These are phyloP conservation scores for Phyllosticta paracitricarpa DNA, from an alignment of 2,329 filamentous ascomycete genomes.

Conservation along the genomic window DNA sequence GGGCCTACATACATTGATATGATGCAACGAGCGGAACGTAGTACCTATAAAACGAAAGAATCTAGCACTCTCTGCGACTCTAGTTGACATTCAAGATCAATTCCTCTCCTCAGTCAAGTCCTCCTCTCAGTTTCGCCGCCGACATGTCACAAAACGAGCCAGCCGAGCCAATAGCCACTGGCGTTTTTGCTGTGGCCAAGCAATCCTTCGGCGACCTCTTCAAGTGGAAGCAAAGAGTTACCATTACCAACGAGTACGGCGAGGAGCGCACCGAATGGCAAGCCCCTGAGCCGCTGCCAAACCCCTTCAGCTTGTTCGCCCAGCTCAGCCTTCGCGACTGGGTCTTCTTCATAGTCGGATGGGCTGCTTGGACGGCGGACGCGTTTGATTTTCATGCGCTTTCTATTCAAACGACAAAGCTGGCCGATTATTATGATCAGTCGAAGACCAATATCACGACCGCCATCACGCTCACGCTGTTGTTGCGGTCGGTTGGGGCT, in stretches of 20 bases:
- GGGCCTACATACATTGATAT: neutral
- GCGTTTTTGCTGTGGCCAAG: constrained; percentile 53
- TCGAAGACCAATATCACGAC: constrained; percentile 62
- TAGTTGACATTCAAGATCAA: neutral
- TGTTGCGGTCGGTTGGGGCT: constrained; percentile 66
- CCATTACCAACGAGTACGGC: constrained; percentile 53
- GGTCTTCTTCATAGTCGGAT: constrained; percentile 65
- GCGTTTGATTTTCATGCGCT: constrained; percentile 78
- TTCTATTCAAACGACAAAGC: constrained; percentile 65
- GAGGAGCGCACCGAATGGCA: constrained; percentile 61
- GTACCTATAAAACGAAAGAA: neutral
- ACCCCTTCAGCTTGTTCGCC: constrained; percentile 59
- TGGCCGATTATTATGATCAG: constrained; percentile 48
- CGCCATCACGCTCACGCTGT: constrained; percentile 64
- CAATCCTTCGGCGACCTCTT: constrained; percentile 57
- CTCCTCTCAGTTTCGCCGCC: neutral
- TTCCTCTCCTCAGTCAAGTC: neutral
- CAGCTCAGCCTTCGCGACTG: constrained; percentile 57
- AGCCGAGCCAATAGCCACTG: constrained; percentile 59
- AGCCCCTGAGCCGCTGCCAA: constrained; percentile 53
- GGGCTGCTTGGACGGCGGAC: constrained; percentile 69
- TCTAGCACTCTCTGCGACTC: neutral
- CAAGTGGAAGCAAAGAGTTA: constrained; percentile 63
- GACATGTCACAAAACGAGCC: constrained; percentile 28
- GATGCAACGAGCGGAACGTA: neutral